A percentile compares a stretch with the other conserved stretches of the same genome.
phyloP scores from a whole-genome alignment of 2,329 filamentous ascomycete species.

The Xenoacremonium recifei region DNA sequence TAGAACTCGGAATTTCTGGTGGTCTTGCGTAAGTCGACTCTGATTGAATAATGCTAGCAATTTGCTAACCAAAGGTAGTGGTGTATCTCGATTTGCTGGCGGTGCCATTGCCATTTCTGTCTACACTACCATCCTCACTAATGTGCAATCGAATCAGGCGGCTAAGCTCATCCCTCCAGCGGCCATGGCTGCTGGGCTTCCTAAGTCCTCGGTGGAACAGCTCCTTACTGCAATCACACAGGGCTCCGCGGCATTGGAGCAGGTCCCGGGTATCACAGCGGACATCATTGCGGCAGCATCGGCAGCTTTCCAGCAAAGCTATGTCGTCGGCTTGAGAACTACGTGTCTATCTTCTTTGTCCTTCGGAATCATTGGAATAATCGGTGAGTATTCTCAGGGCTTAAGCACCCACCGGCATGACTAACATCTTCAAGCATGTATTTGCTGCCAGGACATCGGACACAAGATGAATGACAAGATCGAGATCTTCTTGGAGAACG shows the following conservation, averaged over 20 bases:
- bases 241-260: slow-evolving; percentile 18
- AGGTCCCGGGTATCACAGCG: slow-evolving; percentile 25
- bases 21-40: slow-evolving; percentile 10
- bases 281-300: slow-evolving; percentile 26
- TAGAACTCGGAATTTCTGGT: slow-evolving; percentile 37
- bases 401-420: neutral
- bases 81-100: slow-evolving; percentile 42
- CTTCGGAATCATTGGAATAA: slow-evolving; percentile 29
- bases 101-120: slow-evolving; percentile 40
- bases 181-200: slow-evolving; percentile 33
- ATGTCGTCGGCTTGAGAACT: slow-evolving; percentile 27
- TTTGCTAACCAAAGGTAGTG: slow-evolving; percentile 21
- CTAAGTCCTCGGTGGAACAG: slow-evolving; percentile 25
- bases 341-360: slow-evolving; percentile 28
- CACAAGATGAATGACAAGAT: slow-evolving; percentile 37
- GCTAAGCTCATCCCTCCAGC: slow-evolving; percentile 32
- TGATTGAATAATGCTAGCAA: slow-evolving; percentile 31
- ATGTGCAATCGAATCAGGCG: slow-evolving; percentile 30
- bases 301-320: slow-evolving; percentile 30
- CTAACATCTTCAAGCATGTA: neutral
- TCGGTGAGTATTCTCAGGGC: slow-evolving; percentile 17
- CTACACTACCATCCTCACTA: slow-evolving; percentile 41
- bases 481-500: slow-evolving; percentile 34
- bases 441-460: slow-evolving; percentile 31
- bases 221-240: slow-evolving; percentile 29